These are phyloP conservation scores for Chaetomiaceae sp. DNA, from an alignment of 2,329 filamentous ascomycete genomes.

Conservation along the genomic window DNA sequence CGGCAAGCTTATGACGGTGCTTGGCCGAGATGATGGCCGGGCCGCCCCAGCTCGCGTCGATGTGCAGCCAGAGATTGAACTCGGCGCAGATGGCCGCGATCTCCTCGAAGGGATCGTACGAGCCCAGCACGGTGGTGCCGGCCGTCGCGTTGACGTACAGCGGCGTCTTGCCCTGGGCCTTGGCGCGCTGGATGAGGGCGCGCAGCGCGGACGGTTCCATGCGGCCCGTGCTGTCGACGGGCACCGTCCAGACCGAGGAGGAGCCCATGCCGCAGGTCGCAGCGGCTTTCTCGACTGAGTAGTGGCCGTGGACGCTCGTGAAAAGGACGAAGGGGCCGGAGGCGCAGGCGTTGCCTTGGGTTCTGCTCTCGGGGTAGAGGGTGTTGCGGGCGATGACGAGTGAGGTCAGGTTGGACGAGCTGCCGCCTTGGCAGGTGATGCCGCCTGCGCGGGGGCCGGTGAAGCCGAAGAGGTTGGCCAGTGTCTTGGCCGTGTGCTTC, in stretches of 20 bases:
- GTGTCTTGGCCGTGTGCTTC: slow-evolving; percentile 68
- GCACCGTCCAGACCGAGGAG: slow-evolving; percentile 65
- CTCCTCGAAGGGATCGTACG: slow-evolving; percentile 43
- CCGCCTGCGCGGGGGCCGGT: slow-evolving; percentile 66
- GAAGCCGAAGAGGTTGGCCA: slow-evolving; percentile 77
- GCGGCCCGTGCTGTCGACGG: slow-evolving; percentile 66
- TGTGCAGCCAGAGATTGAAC: slow-evolving; percentile 76
- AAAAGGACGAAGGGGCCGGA: slow-evolving; percentile 70
- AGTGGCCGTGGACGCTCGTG: slow-evolving; percentile 87
- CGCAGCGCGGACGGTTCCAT: slow-evolving; percentile 68
- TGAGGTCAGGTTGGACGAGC: slow-evolving; percentile 77
- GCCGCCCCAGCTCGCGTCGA: slow-evolving; percentile 91
- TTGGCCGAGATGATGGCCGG: slow-evolving; percentile 70
- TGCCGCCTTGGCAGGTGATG: slow-evolving; percentile 76
- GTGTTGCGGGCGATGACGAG: slow-evolving; percentile 85
- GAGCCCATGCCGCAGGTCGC: slow-evolving; percentile 82
- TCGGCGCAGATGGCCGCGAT: slow-evolving; percentile 27
- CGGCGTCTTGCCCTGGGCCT: slow-evolving; percentile 67
- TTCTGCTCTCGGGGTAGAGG: slow-evolving; percentile 75
- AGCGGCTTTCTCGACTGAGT: slow-evolving; percentile 92
- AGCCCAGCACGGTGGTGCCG: slow-evolving; percentile 87
- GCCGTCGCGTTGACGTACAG: slow-evolving; percentile 96
- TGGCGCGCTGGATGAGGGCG: slow-evolving; percentile 56
- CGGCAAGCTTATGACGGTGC: slow-evolving; percentile 60
- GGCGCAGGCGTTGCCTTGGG: slow-evolving; percentile 57